phyloP scores from a whole-genome alignment of 768 basidiomycete genomes.

The Tephrocybe sp. region DNA sequence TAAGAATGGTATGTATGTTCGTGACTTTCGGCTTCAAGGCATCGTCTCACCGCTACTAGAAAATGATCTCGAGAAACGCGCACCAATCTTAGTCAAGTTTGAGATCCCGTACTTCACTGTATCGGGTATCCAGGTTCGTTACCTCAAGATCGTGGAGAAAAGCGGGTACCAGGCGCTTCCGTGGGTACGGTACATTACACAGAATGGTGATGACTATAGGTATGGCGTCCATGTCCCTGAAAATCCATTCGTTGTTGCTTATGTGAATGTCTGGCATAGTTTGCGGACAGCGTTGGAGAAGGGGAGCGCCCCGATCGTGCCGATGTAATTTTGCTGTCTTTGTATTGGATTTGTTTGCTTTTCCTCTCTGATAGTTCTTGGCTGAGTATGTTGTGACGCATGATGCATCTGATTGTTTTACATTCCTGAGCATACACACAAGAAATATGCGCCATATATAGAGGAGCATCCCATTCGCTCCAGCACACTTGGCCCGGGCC shows the following conservation, averaged over 20 bases:
- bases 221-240: conserved; percentile 24
- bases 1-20: conserved; percentile 80
- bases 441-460: too few relatives aligned
- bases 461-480: too few relatives aligned
- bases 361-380: too few relatives aligned
- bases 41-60: conserved; percentile 35
- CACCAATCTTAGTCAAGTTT: conserved; percentile 96
- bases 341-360: not conserved
- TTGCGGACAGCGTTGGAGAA: conserved; percentile 76
- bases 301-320: conserved; percentile 66
- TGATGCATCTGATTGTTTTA: too few relatives aligned
- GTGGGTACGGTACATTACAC: conserved; percentile 94
- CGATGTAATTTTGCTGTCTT: conserved; percentile 35
- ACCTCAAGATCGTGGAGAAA: conserved; percentile 98
- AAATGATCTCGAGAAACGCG: conserved; percentile 83
- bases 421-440: too few relatives aligned
- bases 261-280: conserved; percentile 31
- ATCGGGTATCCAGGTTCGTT: conserved; percentile 95
- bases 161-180: conserved; percentile 95
- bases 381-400: too few relatives aligned
- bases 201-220: conserved; percentile 93
- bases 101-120: conserved; percentile 99
- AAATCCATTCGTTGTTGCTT: not conserved
- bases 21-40: too few relatives aligned
- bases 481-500: too few relatives aligned